Base-by-base conservation (phyloP, 331 rosid species). In the Malus hybrid region DNA sequence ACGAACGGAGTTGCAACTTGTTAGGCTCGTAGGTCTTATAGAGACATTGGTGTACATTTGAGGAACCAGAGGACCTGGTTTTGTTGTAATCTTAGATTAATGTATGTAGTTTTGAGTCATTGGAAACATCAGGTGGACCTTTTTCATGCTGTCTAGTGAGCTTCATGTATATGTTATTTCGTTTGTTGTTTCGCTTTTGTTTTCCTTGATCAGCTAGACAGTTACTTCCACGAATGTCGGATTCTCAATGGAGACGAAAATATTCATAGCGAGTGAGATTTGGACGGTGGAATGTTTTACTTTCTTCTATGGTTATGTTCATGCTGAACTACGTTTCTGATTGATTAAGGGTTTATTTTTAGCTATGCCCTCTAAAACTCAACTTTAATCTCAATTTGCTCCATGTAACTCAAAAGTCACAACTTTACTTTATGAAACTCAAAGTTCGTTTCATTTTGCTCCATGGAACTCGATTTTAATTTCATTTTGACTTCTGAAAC, bases 81-180 rank as follows among this genome's bases (percentile, higher is more conserved):
- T 82, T 88, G 93, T 88, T 88, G 88, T 87, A 86, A 80, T 82
- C 68, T 83, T 86, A 86, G 90, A 77, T 87, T 80, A 57, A 34
- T 57, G 76, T 58, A 39, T 72, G 56, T 72, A 72, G 79, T 78
- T 81, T 83, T 82, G 77, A 86, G 86, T 84, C 86, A 75, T 81
- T 79, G 72, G 81, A 81, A 82, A 78, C 82, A 82, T 81, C 84
- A 53, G 75, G 50, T 77, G 82, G 76, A 75, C 33, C 32, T 61
- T 74, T 79, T 78, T 64, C 83, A 79, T 76, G 79, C 73, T 63
- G 75, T 81, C 73, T 65, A 42, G 86, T 62, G 66, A 77, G 84
- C 75, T 28, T 80, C 67, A 39, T 88, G 89, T 89, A 86, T 89
- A 82, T 82, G 34, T 70, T 68, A 71, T 63, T 62, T 60, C 61